Conservation (phyloP, 2,329 filamentous ascomycete genomes). For the Beauveria pseudobassiana region DNA sequence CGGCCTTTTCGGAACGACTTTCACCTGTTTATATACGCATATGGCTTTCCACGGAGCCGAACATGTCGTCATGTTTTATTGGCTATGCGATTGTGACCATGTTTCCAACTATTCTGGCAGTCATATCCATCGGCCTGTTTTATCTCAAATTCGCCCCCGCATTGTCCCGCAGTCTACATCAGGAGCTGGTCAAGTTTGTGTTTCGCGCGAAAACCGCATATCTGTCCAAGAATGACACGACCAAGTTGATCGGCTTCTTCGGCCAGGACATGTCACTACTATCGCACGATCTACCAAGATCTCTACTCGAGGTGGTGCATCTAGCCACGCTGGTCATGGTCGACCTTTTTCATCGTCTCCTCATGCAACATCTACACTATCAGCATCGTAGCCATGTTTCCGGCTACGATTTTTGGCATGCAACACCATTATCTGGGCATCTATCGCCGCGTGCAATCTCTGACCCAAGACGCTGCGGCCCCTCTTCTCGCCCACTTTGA, state of each 20-base stretch:
- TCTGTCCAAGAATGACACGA: slow-evolving; percentile 18
- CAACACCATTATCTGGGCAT: slow-evolving; percentile 27
- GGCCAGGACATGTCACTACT: slow-evolving; percentile 21
- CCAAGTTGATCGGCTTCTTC: slow-evolving; percentile 17
- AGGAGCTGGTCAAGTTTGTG: not conserved
- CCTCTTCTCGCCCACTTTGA: slow-evolving; percentile 28
- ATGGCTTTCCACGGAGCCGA: slow-evolving; percentile 10
- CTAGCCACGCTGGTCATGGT: slow-evolving; percentile 16
- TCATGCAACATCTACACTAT: slow-evolving; percentile 21
- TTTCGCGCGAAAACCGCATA: slow-evolving; percentile 13
- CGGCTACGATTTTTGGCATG: slow-evolving; percentile 19
- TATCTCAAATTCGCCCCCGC: not conserved
- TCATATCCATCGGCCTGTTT: not conserved
- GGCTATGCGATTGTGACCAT: not conserved
- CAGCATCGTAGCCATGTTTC: slow-evolving; percentile 18
- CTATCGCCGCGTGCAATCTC: slow-evolving; percentile 26
- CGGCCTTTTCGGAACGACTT: not conserved
- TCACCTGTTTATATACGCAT: not conserved
- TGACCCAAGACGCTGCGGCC: slow-evolving; percentile 27
- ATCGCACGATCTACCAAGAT: slow-evolving; percentile 17
- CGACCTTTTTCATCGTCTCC: slow-evolving; percentile 16
- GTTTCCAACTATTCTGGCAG: not conserved
- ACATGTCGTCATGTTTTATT: slow-evolving; percentile 2
- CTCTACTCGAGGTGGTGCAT: slow-evolving; percentile 8
- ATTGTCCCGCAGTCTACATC: not conserved